A percentile compares a stretch with the other conserved stretches of the same genome.
phyloP scores from a whole-genome alignment of 2,329 filamentous ascomycete species.

The Aspergillus candidus region DNA sequence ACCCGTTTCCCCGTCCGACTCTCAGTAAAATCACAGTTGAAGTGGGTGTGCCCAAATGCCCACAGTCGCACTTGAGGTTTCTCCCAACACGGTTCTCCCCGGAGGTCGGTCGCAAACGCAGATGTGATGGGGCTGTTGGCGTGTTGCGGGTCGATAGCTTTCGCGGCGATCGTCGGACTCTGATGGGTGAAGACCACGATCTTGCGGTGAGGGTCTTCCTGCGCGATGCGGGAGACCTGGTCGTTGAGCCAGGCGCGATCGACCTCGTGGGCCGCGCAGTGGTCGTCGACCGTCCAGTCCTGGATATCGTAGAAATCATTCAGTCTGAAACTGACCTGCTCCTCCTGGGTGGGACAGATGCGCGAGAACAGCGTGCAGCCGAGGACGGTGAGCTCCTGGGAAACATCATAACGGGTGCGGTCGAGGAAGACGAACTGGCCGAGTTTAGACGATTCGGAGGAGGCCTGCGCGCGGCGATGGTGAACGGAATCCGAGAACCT shows the following conservation, averaged over 20 bases:
- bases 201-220: constrained; percentile 26
- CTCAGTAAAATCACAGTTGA: constrained; percentile 37
- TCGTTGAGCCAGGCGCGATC: constrained; percentile 37
- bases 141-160: constrained; percentile 28
- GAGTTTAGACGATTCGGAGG: constrained; percentile 7
- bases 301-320: constrained; percentile 50
- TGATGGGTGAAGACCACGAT: constrained; percentile 38
- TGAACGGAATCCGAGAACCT: constrained; percentile 20
- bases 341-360: constrained; percentile 34
- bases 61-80: constrained; percentile 36
- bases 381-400: constrained; percentile 34
- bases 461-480: constrained; percentile 6
- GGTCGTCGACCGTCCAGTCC: constrained; percentile 29
- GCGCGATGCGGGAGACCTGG: constrained; percentile 27
- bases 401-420: constrained; percentile 34
- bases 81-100: constrained; percentile 34
- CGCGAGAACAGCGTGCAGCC: constrained; percentile 49
- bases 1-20: constrained; percentile 28
- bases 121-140: constrained; percentile 26
- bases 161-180: constrained; percentile 25
- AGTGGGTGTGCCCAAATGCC: constrained; percentile 49
- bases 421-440: constrained; percentile 40
- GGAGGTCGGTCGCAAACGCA: constrained; percentile 42
- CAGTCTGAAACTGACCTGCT: constrained; percentile 39
- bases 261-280: constrained; percentile 25